These are phyloP conservation scores for Ustilago trichophora DNA, from an alignment of 1,284 basidiomycete genomes.

Conservation along the genomic window DNA sequence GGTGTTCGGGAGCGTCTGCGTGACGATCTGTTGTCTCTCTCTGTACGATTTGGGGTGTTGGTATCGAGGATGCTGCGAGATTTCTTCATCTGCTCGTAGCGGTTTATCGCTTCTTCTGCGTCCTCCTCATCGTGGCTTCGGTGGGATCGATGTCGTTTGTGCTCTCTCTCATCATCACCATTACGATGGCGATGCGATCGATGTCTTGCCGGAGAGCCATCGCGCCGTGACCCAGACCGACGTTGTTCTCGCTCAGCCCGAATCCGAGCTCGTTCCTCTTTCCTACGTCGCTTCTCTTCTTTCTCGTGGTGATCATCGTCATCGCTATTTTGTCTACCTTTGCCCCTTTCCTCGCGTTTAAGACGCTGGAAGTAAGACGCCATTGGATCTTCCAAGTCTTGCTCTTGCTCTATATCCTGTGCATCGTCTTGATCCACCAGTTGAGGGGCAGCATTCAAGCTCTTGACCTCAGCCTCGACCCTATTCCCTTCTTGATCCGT, in stretches of 20 bases:
- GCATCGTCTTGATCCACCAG: neutral
- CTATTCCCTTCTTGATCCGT: constrained; percentile 83
- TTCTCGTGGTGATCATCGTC: constrained; percentile 26
- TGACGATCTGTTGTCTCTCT: too few relatives aligned
- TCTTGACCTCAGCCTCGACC: constrained; percentile 75
- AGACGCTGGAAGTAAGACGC: constrained; percentile 76
- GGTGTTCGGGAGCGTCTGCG: too few relatives aligned
- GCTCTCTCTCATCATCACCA: neutral
- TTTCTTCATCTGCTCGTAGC: constrained; percentile 30
- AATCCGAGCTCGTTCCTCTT: constrained; percentile 55
- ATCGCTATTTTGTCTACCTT: too few relatives aligned
- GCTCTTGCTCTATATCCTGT: constrained; percentile 68
- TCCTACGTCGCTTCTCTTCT: constrained; percentile 49
- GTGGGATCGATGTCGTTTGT: neutral
- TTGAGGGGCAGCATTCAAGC: constrained; percentile 54
- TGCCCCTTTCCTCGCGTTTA: constrained; percentile 18
- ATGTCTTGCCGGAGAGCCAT: neutral
- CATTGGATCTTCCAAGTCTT: constrained; percentile 96
- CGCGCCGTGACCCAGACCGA: too few relatives aligned
- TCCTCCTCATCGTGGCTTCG: neutral
- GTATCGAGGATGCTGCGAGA: constrained; percentile 20
- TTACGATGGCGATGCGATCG: too few relatives aligned
- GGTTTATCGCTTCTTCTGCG: constrained; percentile 14
- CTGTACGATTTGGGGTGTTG: too few relatives aligned
- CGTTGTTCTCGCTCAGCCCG: constrained; percentile 35